Evolutionary conservation across 2,329 filamentous ascomycete species (phyloP).

Genomic region (Nemania sp.): DNA sequence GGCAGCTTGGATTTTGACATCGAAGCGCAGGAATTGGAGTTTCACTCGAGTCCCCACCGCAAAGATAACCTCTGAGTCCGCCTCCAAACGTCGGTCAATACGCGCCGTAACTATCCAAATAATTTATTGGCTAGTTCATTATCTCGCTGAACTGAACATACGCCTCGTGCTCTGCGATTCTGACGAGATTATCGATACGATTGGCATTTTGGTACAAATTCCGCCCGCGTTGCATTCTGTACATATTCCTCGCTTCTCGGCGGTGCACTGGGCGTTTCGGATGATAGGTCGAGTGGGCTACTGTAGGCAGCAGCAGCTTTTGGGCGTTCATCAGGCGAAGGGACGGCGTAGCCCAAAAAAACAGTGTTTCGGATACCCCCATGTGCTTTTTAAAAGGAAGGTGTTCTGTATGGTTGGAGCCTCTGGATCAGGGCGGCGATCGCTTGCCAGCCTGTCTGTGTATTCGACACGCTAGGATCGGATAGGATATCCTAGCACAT

Average conservation of each 20-base stretch:
- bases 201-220: not conserved
- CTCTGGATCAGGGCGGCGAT: too few relatives aligned
- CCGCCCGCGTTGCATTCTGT: not conserved
- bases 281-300: too few relatives aligned
- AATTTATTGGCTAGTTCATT: too few relatives aligned
- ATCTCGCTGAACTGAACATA: too few relatives aligned
- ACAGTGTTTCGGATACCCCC: slow-evolving; percentile 15
- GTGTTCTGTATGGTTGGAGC: too few relatives aligned
- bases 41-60: slow-evolving; percentile 11
- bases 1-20: slow-evolving; percentile 24
- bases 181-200: too few relatives aligned
- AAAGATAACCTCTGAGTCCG: slow-evolving; percentile 3
- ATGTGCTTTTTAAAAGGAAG: not conserved
- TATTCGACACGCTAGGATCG: too few relatives aligned
- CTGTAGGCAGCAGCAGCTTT: slow-evolving; percentile 2
- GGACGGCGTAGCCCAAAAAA: slow-evolving; percentile 14
- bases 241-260: slow-evolving; percentile 8
- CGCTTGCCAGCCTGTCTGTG: too few relatives aligned
- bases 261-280: not conserved
- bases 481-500: too few relatives aligned
- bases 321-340: slow-evolving; percentile 12
- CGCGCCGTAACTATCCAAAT: not conserved
- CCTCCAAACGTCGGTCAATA: not conserved
- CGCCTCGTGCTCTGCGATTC: too few relatives aligned
- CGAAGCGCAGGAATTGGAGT: slow-evolving; percentile 9